Conservation (phyloP, 2,329 filamentous ascomycete species). For the Ambrosiella xylebori region DNA sequence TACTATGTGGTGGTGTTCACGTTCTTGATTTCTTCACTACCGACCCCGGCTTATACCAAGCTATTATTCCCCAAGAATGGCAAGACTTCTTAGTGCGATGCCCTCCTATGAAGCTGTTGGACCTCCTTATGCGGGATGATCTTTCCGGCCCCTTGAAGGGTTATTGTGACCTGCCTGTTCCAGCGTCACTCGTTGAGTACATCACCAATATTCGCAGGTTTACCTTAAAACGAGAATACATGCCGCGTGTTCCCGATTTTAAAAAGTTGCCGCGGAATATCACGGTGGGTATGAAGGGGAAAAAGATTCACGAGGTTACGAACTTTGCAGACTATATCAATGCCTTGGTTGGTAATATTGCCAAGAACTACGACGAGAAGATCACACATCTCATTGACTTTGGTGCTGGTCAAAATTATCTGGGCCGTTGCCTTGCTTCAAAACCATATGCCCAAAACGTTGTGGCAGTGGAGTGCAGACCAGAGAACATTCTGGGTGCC, state of each 20-base stretch:
- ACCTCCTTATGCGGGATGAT: conserved; percentile 67
- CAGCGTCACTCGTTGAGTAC: conserved; percentile 50
- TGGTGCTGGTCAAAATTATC: conserved; percentile 90
- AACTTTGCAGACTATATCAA: conserved; percentile 80
- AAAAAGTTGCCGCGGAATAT: conserved; percentile 51
- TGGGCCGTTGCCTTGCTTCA: conserved; percentile 72
- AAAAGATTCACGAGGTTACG: conserved; percentile 86
- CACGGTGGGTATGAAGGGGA: conserved; percentile 82
- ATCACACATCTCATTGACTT: conserved; percentile 90
- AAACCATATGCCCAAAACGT: conserved; percentile 73
- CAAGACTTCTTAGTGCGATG: conserved; percentile 54
- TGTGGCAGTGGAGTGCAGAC: conserved; percentile 75
- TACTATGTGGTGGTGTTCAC: conserved; percentile 91
- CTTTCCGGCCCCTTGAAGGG: conserved; percentile 24
- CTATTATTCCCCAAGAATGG: conserved; percentile 66
- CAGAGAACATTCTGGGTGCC: conserved; percentile 73
- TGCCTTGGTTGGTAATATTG: conserved; percentile 38
- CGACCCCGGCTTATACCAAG: conserved; percentile 65
- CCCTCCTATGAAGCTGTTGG: conserved; percentile 58
- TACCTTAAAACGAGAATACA: conserved; percentile 47
- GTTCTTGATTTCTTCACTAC: conserved; percentile 91
- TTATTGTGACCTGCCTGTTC: conserved; percentile 21
- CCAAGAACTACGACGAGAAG: conserved; percentile 32
- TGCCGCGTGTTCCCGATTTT: conserved; percentile 26
- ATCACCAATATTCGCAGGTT: conserved; percentile 53